These are phyloP conservation scores for Salix arbutifolia DNA, from an alignment of 345 rosid species.

Conservation along the genomic window DNA sequence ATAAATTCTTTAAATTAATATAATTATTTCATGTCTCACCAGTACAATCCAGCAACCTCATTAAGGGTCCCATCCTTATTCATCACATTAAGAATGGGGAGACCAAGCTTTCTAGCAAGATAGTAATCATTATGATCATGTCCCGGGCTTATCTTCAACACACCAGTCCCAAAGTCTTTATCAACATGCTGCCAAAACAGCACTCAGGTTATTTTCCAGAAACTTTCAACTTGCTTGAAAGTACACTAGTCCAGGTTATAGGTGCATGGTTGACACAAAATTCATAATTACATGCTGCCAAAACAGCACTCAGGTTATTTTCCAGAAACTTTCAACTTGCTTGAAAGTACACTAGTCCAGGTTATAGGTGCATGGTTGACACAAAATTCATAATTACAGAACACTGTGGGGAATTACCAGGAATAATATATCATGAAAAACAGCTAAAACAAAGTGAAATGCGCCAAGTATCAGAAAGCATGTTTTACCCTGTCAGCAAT, in stretches of 20 bases:
- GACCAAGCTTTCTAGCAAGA: constrained; percentile 95
- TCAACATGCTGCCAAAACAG: constrained; percentile 71
- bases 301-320: constrained; percentile 13
- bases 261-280: too few relatives aligned
- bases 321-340: not conserved
- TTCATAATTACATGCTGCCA: constrained; percentile 66
- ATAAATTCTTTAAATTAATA: constrained; percentile 5
- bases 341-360: not conserved
- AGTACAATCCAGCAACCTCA: constrained; percentile 86
- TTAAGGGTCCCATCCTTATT: constrained; percentile 93
- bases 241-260: not conserved
- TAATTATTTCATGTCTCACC: constrained; percentile 44
- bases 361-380: too few relatives aligned
- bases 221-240: not conserved
- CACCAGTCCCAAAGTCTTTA: constrained; percentile 98
- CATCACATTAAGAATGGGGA: constrained; percentile 94
- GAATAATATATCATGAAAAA: not conserved
- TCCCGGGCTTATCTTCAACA: constrained; percentile 97
- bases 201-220: constrained; percentile 1
- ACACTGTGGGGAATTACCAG: not conserved
- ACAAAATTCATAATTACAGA: too few relatives aligned
- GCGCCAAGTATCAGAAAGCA: not conserved
- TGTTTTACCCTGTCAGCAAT: constrained; percentile 71
- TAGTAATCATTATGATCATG: constrained; percentile 96
- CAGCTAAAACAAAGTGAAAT: not conserved